Percentiles rank a stretch among this genome's conserved stretches.
Conservation (phyloP, 1,284 basidiomycete genomes). For the Ceratobasidium sp. region DNA sequence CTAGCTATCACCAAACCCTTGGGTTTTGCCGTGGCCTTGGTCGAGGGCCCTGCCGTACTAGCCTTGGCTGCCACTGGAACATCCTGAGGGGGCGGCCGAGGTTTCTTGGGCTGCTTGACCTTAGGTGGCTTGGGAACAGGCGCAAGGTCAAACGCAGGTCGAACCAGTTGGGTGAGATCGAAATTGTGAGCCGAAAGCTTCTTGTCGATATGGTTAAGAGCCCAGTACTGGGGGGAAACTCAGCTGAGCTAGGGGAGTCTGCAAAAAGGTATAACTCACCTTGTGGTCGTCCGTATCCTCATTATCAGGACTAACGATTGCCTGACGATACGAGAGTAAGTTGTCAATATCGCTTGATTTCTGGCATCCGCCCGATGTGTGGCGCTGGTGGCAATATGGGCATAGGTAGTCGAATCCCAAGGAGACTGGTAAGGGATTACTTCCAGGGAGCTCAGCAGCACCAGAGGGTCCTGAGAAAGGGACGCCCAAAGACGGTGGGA, state of each 20-base stretch:
- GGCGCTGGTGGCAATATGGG: not conserved
- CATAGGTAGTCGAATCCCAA: not conserved
- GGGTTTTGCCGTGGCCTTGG: not conserved
- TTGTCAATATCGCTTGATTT: not conserved
- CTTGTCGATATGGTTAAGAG: conserved; percentile 22
- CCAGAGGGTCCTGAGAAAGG: not conserved
- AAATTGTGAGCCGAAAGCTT: conserved; percentile 5
- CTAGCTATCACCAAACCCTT: not conserved
- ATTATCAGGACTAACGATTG: conserved; percentile 14
- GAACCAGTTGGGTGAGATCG: not conserved
- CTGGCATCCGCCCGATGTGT: conserved; percentile 11
- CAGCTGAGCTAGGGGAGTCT: not conserved
- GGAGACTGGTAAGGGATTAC: too few species aligned
- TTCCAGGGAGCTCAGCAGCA: not conserved
- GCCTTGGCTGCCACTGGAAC: not conserved
- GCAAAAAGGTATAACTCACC: not conserved
- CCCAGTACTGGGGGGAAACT: conserved; percentile 6
- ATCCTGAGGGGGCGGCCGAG: not conserved
- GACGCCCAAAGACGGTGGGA: not conserved
- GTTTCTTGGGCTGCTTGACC: not conserved
- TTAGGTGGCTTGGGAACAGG: not conserved
- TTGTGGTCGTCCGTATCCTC: conserved; percentile 17
- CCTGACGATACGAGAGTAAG: not conserved
- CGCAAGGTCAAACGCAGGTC: not conserved
- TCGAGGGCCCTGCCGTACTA: not conserved